Conservation (phyloP, 2,329 filamentous ascomycete genomes). For the Fusarium pseudocircinatum region DNA sequence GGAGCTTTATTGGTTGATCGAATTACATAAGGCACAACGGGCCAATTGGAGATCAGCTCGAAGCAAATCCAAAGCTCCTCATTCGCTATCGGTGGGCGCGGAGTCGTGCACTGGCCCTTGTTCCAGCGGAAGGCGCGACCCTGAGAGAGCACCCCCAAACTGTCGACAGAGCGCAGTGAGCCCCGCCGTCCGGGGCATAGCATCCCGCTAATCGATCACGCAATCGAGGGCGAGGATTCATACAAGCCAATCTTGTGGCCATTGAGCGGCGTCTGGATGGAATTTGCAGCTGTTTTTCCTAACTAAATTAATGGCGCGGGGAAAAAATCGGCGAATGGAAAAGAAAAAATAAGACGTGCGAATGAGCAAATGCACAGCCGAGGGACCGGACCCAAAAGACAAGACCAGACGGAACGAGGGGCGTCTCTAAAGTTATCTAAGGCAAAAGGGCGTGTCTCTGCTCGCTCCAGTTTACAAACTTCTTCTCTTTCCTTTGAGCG, state of each 20-base stretch:
- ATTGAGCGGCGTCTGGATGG: constrained; percentile 31
- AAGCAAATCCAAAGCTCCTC: constrained; percentile 38
- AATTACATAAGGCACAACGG: not conserved
- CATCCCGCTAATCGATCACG: constrained; percentile 47
- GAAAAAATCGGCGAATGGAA: constrained; percentile 42
- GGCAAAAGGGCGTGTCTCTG: constrained; percentile 30
- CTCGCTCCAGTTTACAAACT: constrained; percentile 36
- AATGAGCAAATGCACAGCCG: constrained; percentile 33
- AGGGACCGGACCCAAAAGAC: constrained; percentile 27
- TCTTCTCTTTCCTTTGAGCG: constrained; percentile 30
- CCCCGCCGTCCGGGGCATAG: constrained; percentile 44
- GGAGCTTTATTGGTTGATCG: constrained; percentile 25
- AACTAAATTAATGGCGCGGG: constrained; percentile 37
- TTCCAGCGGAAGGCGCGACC: constrained; percentile 33
- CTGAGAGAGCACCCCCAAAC: constrained; percentile 33
- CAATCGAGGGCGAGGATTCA: constrained; percentile 45
- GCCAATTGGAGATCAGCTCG: constrained; percentile 24
- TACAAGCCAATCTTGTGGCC: constrained; percentile 38
- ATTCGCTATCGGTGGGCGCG: constrained; percentile 42
- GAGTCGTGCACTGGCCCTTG: constrained; percentile 31
- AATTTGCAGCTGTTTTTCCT: constrained; percentile 23
- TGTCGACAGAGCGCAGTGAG: constrained; percentile 29
- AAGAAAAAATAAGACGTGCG: constrained; percentile 36
- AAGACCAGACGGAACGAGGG: constrained; percentile 23
- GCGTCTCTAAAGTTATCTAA: constrained; percentile 12